phyloP scores from a whole-genome alignment of 768 basidiomycete genomes.

The Boletus huronensis region DNA sequence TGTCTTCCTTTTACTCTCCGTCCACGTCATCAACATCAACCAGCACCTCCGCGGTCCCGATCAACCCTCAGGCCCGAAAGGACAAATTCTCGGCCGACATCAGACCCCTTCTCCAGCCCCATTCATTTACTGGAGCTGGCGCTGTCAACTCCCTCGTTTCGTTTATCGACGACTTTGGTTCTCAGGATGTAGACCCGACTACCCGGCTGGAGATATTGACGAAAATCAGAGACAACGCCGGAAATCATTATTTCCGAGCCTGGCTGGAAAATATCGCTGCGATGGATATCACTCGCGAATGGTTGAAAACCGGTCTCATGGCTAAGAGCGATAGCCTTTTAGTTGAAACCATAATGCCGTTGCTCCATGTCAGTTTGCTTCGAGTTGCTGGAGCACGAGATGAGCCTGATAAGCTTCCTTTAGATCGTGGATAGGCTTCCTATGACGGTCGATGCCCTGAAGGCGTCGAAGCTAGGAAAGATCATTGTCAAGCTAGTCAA shows the following conservation, averaged over 20 bases:
- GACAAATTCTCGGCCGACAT: conserved; percentile 51
- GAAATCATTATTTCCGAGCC: conserved; percentile 82
- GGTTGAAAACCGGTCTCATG: conserved; percentile 69
- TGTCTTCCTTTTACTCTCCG: conserved; percentile 40
- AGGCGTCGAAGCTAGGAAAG: conserved; percentile 74
- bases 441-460: conserved; percentile 63
- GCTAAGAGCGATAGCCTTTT: conserved; percentile 52
- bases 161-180: conserved; percentile 56
- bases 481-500: conserved; percentile 73
- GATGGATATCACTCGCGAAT: conserved; percentile 76
- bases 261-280: conserved; percentile 77
- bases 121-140: conserved; percentile 63
- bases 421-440: conserved; percentile 83
- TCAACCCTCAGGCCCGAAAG: conserved; percentile 51
- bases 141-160: conserved; percentile 62
- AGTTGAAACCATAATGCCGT: conserved; percentile 79
- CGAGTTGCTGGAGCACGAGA: conserved; percentile 3
- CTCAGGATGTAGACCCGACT: conserved; percentile 59
- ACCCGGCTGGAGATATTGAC: conserved; percentile 73
- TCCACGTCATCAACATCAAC: conserved; percentile 30
- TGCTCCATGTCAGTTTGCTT: conserved; percentile 69
- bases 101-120: conserved; percentile 53
- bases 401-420: conserved; percentile 17
- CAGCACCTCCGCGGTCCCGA: conserved; percentile 27
- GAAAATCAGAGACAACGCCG: conserved; percentile 78